Conservation (phyloP, 352 stramenopile genomes). For the Salisapilia sapeloensis region DNA sequence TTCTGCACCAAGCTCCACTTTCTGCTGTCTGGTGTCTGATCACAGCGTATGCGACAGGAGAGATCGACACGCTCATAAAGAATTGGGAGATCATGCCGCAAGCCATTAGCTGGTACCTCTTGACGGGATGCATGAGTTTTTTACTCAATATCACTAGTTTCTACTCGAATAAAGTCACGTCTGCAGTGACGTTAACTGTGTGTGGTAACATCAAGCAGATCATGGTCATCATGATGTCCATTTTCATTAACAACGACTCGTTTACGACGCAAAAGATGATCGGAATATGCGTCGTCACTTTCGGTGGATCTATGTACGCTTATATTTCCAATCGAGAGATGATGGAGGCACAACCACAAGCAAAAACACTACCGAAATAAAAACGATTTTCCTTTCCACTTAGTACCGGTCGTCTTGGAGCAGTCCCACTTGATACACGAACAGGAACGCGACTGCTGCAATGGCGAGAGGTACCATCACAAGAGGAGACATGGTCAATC, state of each 20-base stretch:
- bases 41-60: slow-evolving; percentile 63
- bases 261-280: slow-evolving; percentile 50
- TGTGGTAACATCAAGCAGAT: slow-evolving; percentile 92
- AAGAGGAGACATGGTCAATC: too few species aligned
- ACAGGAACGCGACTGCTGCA: slow-evolving; percentile 1
- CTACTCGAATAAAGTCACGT: slow-evolving; percentile 90
- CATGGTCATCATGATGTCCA: slow-evolving; percentile 66
- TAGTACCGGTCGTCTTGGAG: too few species aligned
- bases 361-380: slow-evolving; percentile 43
- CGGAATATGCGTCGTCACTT: slow-evolving; percentile 47
- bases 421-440: too few species aligned
- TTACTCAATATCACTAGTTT: slow-evolving; percentile 90
- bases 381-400: too few species aligned
- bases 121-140: slow-evolving; percentile 84
- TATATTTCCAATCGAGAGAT: slow-evolving; percentile 68
- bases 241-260: slow-evolving; percentile 55
- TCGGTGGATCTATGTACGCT: slow-evolving; percentile 46
- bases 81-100: slow-evolving; percentile 44
- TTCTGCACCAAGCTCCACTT: slow-evolving; percentile 86
- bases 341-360: slow-evolving; percentile 37
- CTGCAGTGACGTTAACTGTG: slow-evolving; percentile 87
- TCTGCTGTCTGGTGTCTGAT: slow-evolving; percentile 82
- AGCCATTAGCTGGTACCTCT: slow-evolving; percentile 52
- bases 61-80: slow-evolving; percentile 36
- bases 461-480: neutral